phyloP scores from a whole-genome alignment of 2,329 filamentous ascomycete genomes.

The Grosmannia huntii region DNA sequence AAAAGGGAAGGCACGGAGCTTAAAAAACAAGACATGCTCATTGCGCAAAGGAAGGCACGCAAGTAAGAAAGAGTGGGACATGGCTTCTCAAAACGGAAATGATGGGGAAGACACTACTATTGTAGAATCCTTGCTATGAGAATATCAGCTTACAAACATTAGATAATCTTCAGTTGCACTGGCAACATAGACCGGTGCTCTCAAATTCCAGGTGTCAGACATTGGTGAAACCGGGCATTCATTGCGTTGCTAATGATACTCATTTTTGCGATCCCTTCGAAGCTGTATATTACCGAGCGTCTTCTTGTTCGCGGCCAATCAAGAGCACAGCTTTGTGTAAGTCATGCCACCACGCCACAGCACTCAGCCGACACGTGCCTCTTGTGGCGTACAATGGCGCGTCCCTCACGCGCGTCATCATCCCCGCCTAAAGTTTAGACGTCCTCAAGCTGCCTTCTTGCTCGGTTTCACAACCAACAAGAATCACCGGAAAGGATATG shows the following conservation, averaged over 20 bases:
- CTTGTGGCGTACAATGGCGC: neutral
- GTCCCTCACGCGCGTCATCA: conserved; percentile 8
- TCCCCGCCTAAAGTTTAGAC: conserved; percentile 5
- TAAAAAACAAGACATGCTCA: neutral
- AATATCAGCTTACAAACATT: neutral
- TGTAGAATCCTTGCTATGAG: no score
- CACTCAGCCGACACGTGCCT: neutral
- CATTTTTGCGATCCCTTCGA: neutral
- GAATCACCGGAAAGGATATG: conserved; percentile 11
- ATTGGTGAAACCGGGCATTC: neutral
- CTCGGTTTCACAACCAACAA: neutral
- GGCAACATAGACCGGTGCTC: neutral
- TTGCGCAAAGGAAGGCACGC: neutral
- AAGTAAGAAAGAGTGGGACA: neutral
- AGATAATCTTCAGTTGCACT: neutral
- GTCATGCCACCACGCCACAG: neutral
- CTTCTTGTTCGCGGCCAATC: neutral
- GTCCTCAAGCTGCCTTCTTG: neutral
- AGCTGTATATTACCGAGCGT: neutral
- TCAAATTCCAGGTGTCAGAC: neutral
- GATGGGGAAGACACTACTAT: neutral
- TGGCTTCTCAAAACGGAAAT: neutral
- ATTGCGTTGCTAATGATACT: neutral
- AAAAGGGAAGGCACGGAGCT: neutral
- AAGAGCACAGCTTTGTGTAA: neutral